Conservation (phyloP, 108 stramenopile genomes). For the Skeletonema menzelii region DNA sequence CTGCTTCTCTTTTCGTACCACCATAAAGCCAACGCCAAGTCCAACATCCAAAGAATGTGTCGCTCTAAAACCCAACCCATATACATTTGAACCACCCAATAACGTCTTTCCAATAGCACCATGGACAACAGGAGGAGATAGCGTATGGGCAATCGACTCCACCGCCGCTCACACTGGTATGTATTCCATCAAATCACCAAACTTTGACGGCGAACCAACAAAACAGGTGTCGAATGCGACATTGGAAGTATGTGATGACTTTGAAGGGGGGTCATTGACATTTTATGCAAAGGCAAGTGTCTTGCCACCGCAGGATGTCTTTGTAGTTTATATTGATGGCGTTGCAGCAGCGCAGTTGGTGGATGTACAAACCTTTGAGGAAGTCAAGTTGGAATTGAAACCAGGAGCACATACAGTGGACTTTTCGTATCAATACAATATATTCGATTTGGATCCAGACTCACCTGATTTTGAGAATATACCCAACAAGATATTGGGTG, state of each 20-base stretch:
- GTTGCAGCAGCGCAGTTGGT: not conserved
- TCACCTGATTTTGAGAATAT: too few relatives aligned
- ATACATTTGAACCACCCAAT: too few relatives aligned
- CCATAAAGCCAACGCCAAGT: too few relatives aligned
- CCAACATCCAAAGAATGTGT: too few relatives aligned
- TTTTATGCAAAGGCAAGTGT: slow-evolving; percentile 18
- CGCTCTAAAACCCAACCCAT: too few relatives aligned
- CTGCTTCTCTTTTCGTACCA: too few relatives aligned
- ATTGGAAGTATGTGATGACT: slow-evolving; percentile 16
- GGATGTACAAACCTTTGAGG: not conserved
- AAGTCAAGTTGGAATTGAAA: not conserved
- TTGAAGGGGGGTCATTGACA: slow-evolving; percentile 11
- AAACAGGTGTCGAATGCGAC: slow-evolving; percentile 30
- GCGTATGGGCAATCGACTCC: slow-evolving; percentile 16
- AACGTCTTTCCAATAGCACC: too few relatives aligned
- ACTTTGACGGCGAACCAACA: slow-evolving; percentile 3
- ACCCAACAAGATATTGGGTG: too few relatives aligned
- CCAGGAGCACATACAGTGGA: not conserved
- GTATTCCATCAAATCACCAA: slow-evolving; percentile 36
- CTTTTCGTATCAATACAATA: slow-evolving; percentile 3
- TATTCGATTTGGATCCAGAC: too few relatives aligned
- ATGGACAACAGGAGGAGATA: slow-evolving; percentile 29
- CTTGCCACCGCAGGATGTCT: slow-evolving; percentile 24
- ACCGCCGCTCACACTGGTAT: slow-evolving; percentile 18
- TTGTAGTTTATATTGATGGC: slow-evolving; percentile 27